Base-by-base conservation (phyloP, 495 filamentous ascomycete species). In the Chaetomidium leptoderma region DNA sequence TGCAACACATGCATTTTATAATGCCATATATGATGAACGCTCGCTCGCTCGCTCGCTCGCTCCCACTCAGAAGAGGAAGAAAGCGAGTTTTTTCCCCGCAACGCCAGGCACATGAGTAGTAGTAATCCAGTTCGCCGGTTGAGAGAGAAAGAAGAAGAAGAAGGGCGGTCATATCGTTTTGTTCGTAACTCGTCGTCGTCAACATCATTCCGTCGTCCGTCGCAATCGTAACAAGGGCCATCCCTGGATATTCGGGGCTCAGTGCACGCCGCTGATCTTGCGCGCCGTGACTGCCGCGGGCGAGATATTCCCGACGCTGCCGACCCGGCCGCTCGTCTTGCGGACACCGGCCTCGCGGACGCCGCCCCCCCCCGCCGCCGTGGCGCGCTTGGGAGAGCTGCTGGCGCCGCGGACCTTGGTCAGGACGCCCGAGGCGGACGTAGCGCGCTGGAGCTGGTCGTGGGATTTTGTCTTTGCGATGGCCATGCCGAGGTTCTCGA, bases 281-380 rank as follows among this genome's bases (percentile, higher is more conserved):
- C 77, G 66, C 17, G 63, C 60, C 16, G 69, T 19, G 5, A 63
- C 60, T 13, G 70, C 55, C 36, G 64, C 59, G 13, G 66, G 66
- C 14, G 70, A 55, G 21, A 58, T 61, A 32, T 62, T 66, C 24
- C 86, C 84, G 16, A 86, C 75, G 66, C 92, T 95, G 8, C 91
- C 91, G n/a, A 96, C 80, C 9, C 92, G 83, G n/a, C 91, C 90
- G 69, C 91, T 96, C 6, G 87, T 86, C 76, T 98, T 98, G 53
- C 92, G 83, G 24, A 97, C 86, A 14, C 89, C 90, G 26, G 77
- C 78, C 53, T 67, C 66, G 17, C 64, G 47, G 65, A 74, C 60
- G 79, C 76, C 66, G 81, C 79, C 55, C 73, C 76, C 60, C 47
- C 79, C 55, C 73, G 76, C 60, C 47, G 72, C 77, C 74, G 79